Percentiles rank a stretch among this genome's conserved stretches.
phyloP scores from a whole-genome alignment of 495 filamentous ascomycete species.

The Penicillium ochrochloron region DNA sequence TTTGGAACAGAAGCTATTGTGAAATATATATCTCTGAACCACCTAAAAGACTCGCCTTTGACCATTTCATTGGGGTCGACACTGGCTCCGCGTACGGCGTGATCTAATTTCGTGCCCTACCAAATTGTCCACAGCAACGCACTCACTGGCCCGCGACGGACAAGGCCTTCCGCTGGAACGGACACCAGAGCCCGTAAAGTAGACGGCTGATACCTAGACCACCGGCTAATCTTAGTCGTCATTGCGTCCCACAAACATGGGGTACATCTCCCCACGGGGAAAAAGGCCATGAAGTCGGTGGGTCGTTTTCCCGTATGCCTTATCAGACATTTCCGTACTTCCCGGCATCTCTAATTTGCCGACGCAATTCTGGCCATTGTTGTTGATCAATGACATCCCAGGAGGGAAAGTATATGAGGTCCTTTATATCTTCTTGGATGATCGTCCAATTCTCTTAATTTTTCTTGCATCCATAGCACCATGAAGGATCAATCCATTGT shows the following conservation, averaged over 20 bases:
- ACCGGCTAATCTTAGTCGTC: background rate
- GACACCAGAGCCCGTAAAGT: background rate
- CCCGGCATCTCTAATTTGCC: background rate
- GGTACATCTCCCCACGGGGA: background rate
- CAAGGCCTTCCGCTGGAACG: too few species aligned
- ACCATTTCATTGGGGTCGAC: too few species aligned
- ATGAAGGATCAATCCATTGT: background rate
- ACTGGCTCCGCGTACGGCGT: too few species aligned
- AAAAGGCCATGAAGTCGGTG: background rate
- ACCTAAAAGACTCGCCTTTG: too few species aligned
- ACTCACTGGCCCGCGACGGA: too few species aligned
- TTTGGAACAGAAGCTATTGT: too few species aligned
- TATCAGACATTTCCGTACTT: background rate
- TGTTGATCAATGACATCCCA: background rate
- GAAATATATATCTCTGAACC: too few species aligned
- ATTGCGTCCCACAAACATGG: background rate
- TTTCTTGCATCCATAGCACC: background rate
- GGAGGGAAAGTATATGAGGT: background rate
- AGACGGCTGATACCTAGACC: background rate
- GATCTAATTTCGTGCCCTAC: too few species aligned
- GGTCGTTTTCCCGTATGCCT: background rate
- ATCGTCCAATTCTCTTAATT: too few species aligned
- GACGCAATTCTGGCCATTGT: background rate
- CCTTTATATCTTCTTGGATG: background rate
- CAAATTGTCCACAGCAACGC: too few species aligned